Conservation (phyloP, 2,329 filamentous ascomycete species). For the Hymenoscyphus repandus region DNA sequence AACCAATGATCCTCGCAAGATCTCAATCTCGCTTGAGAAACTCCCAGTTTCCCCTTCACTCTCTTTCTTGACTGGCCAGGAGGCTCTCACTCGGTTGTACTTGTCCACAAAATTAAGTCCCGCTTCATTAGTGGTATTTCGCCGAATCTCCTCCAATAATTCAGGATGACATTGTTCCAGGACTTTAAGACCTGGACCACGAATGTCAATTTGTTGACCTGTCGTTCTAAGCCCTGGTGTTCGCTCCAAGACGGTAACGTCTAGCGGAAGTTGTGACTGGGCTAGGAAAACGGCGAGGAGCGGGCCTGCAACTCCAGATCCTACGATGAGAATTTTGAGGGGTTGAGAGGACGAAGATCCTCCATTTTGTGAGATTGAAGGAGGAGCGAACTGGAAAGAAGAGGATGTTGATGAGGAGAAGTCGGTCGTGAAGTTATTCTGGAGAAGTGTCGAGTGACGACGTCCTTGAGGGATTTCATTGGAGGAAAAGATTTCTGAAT, state of each 20-base stretch:
- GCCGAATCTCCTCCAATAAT: background rate
- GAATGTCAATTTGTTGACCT: constrained; percentile 49
- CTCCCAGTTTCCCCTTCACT: background rate
- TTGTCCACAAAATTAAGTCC: background rate
- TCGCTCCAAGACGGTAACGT: constrained; percentile 37
- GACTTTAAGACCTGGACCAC: constrained; percentile 32
- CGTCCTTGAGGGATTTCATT: too few relatives aligned
- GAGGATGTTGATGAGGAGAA: background rate
- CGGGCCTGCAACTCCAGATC: constrained; percentile 33
- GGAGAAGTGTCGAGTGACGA: too few relatives aligned
- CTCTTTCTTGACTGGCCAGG: background rate
- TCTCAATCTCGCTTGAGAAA: background rate
- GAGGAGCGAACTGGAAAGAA: constrained; percentile 3
- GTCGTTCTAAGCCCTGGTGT: constrained; percentile 36
- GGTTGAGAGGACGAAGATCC: background rate
- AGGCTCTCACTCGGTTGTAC: background rate
- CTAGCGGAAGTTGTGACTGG: constrained; percentile 27
- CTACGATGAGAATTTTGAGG: constrained; percentile 31
- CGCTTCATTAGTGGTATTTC: background rate
- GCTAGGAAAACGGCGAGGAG: constrained; percentile 47
- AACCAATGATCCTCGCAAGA: background rate
- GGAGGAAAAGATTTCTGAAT: too few relatives aligned
- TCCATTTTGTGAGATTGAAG: background rate
- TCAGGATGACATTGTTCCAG: background rate
- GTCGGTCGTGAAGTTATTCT: too few relatives aligned